Percentiles rank a stretch among this genome's conserved stretches.
Evolutionary conservation across 2,329 filamentous ascomycete species (phyloP).

Genomic region (Mycosphaerelloides madeirae): DNA sequence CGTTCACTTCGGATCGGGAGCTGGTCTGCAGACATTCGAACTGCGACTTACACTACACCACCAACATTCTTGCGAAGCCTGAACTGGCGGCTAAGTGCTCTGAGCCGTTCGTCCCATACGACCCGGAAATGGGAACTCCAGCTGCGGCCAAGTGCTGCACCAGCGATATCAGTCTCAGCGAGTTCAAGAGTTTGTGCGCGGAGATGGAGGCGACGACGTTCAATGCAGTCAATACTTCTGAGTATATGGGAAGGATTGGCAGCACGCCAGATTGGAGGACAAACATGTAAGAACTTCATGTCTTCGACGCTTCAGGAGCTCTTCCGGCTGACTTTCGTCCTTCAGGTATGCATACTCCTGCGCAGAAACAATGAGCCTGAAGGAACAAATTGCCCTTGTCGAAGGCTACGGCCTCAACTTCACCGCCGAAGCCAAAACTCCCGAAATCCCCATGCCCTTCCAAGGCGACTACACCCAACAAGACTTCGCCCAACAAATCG

Average conservation of each 20-base stretch:
- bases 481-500: constrained; percentile 60
- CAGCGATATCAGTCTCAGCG: constrained; percentile 60
- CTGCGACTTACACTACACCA: constrained; percentile 65
- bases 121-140: constrained; percentile 34
- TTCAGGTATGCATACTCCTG: constrained; percentile 55
- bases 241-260: no score
- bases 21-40: constrained; percentile 66
- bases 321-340: no score
- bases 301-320: no score
- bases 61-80: constrained; percentile 59
- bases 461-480: constrained; percentile 59
- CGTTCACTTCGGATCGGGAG: constrained; percentile 60
- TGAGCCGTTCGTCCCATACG: constrained; percentile 52
- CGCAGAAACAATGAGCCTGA: constrained; percentile 56
- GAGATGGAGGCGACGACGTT: constrained; percentile 65
- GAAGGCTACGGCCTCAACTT: constrained; percentile 57
- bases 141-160: constrained; percentile 67
- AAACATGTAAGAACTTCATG: constrained; percentile 52
- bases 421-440: constrained; percentile 64
- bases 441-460: constrained; percentile 64
- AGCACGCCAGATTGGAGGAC: no score
- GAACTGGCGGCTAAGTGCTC: constrained; percentile 62
- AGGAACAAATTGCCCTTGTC: constrained; percentile 59
- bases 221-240: constrained; percentile 53
- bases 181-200: constrained; percentile 65